phyloP scores from a whole-genome alignment of 441 rosid genomes.

The Mallotus repandus region DNA sequence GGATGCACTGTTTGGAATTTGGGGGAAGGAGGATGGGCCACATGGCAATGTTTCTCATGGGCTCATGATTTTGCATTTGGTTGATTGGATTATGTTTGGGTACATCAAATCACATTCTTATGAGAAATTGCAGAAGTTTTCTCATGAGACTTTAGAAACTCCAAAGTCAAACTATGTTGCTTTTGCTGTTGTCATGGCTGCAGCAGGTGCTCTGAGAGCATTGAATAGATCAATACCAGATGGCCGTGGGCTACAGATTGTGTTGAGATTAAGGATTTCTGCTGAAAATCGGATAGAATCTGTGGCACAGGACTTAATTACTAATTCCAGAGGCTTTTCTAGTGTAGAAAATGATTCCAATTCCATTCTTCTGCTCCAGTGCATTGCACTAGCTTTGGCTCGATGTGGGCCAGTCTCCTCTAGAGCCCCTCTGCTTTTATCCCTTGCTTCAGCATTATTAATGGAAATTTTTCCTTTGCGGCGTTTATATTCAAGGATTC shows the following conservation, averaged over 20 bases:
- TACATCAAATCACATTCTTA: constrained; percentile 45
- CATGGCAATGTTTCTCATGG: constrained; percentile 50
- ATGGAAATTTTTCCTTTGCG: constrained; percentile 67
- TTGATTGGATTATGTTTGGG: constrained; percentile 78
- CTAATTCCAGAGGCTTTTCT: constrained; percentile 34
- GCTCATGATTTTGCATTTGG: constrained; percentile 74
- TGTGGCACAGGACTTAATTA: constrained; percentile 44
- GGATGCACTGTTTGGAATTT: constrained; percentile 55
- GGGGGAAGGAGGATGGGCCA: constrained; percentile 62
- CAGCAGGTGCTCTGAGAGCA: constrained; percentile 81
- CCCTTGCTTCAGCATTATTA: constrained; percentile 68
- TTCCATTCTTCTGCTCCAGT: constrained; percentile 50
- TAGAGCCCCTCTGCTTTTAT: constrained; percentile 47
- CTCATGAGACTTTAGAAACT: constrained; percentile 41
- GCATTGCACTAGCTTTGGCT: constrained; percentile 71
- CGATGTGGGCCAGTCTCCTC: constrained; percentile 66
- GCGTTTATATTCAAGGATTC: constrained; percentile 45
- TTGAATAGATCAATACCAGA: constrained; percentile 39
- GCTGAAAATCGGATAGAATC: constrained; percentile 56
- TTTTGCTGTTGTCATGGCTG: constrained; percentile 62
- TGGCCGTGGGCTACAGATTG: constrained; percentile 38
- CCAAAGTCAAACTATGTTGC: constrained; percentile 41
- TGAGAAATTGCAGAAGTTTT: constrained; percentile 46
- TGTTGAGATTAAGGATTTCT: constrained; percentile 48
- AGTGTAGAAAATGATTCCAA: constrained; percentile 23